These are phyloP conservation scores for Myxozyma monticola DNA, from an alignment of 805 yeast genomes.

Conservation along the genomic window DNA sequence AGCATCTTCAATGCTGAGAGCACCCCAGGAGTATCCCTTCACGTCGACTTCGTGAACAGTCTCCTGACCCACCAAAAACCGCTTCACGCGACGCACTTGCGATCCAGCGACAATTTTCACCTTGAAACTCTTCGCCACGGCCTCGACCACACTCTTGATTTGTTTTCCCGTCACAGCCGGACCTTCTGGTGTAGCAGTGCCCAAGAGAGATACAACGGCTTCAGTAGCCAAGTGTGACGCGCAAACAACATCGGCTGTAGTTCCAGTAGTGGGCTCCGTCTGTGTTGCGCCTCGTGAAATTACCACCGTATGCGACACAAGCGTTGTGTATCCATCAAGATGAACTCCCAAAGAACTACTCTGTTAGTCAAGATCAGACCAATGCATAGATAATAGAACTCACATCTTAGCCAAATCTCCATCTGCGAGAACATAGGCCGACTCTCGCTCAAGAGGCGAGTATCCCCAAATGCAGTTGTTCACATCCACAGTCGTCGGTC, in stretches of 20 bases:
- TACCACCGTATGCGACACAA: slow-evolving; percentile 81
- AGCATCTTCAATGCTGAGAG: slow-evolving; percentile 28
- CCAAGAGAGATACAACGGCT: slow-evolving; percentile 71
- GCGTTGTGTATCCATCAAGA: slow-evolving; percentile 91
- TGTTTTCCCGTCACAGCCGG: slow-evolving; percentile 60
- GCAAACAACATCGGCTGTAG: slow-evolving; percentile 83
- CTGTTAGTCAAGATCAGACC: not conserved
- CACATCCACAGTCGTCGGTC: slow-evolving; percentile 86
- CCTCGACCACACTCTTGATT: slow-evolving; percentile 75
- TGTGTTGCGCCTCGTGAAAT: slow-evolving; percentile 52
- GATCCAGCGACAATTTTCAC: slow-evolving; percentile 91
- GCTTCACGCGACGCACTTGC: slow-evolving; percentile 83
- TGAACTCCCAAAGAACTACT: slow-evolving; percentile 72
- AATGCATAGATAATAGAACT: not conserved
- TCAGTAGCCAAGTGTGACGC: slow-evolving; percentile 90
- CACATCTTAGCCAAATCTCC: slow-evolving; percentile 83
- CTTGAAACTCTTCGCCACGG: slow-evolving; percentile 79
- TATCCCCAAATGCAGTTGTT: slow-evolving; percentile 76
- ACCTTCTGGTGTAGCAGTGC: slow-evolving; percentile 13
- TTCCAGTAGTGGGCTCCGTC: slow-evolving; percentile 70
- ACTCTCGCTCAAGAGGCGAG: slow-evolving; percentile 65
- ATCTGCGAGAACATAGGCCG: slow-evolving; percentile 40
- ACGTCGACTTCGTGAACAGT: slow-evolving; percentile 90
- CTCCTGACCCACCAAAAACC: slow-evolving; percentile 93
- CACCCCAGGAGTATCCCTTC: slow-evolving; percentile 68